Evolutionary conservation across 257 asterid genomes (phyloP).

Genomic region (Apocynum venetum): DNA sequence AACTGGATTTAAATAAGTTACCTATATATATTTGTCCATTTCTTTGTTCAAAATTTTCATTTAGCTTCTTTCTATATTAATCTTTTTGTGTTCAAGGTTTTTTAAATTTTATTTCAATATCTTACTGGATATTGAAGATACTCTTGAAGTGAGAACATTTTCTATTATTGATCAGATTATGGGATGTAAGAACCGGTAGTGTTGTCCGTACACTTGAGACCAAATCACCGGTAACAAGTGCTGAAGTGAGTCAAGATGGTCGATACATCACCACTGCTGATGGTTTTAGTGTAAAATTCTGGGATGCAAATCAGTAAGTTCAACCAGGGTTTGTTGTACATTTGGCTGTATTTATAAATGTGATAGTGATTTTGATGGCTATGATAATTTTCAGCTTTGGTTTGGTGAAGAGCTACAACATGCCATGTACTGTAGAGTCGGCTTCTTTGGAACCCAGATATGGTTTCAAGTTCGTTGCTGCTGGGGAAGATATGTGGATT

Average conservation of each 20-base stretch:
- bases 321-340: neutral
- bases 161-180: constrained; percentile 20
- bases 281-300: constrained; percentile 36
- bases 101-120: neutral
- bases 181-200: constrained; percentile 38
- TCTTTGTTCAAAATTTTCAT: neutral
- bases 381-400: constrained; percentile 28
- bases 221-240: constrained; percentile 38
- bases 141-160: neutral
- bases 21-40: neutral
- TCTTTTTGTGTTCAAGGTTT: constrained; percentile 1
- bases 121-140: neutral
- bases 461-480: constrained; percentile 33
- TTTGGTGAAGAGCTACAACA: constrained; percentile 36
- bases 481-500: constrained; percentile 42
- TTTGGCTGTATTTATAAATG: neutral
- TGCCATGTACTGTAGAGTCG: constrained; percentile 40
- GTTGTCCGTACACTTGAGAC: constrained; percentile 34
- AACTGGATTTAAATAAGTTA: neutral
- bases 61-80: neutral
- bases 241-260: constrained; percentile 42
- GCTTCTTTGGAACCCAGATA: constrained; percentile 36
- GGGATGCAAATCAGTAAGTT: constrained; percentile 45
- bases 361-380: neutral
- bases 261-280: constrained; percentile 40